Percentiles rank a stretch among this genome's conserved stretches.
phyloP scores from a whole-genome alignment of 129 eudicot species.

The Flaveria bidentis region DNA sequence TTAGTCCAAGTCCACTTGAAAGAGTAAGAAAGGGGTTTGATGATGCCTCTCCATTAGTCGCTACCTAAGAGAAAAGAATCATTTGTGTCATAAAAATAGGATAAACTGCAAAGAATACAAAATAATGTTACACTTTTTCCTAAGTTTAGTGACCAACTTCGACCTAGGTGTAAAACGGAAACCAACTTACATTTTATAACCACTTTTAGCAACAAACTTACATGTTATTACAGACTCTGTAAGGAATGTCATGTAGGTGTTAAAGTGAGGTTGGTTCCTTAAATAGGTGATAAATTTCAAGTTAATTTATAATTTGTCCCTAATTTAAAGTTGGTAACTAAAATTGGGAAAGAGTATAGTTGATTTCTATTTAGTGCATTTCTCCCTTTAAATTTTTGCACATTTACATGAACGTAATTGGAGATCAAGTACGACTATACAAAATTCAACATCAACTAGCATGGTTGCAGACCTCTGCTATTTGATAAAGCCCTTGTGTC shows the following conservation, averaged over 20 bases:
- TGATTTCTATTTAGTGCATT: not conserved
- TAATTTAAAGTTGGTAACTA: not conserved
- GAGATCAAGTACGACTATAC: not conserved
- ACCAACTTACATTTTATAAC: not conserved
- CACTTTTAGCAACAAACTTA: not conserved
- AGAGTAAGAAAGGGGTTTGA: conserved; percentile 61
- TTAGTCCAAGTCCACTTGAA: conserved; percentile 69
- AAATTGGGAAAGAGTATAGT: too few relatives aligned
- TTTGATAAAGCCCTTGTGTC: conserved; percentile 44
- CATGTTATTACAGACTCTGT: not conserved
- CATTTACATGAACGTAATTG: not conserved
- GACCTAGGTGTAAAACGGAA: not conserved
- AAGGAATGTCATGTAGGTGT: not conserved
- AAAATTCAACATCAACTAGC: conserved; percentile 16
- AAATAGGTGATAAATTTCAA: not conserved
- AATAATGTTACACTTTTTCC: not conserved
- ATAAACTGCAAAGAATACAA: not conserved
- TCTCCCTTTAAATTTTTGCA: not conserved
- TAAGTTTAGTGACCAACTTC: not conserved
- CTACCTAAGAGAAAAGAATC: conserved; percentile 37
- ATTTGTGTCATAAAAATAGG: conserved; percentile 3
- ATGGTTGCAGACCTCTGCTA: conserved; percentile 51
- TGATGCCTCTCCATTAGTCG: conserved; percentile 46
- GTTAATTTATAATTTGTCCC: not conserved
- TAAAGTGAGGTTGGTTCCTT: not conserved